Base-by-base conservation (phyloP, 2,329 filamentous ascomycete genomes). In the Scorias spongiosa region DNA sequence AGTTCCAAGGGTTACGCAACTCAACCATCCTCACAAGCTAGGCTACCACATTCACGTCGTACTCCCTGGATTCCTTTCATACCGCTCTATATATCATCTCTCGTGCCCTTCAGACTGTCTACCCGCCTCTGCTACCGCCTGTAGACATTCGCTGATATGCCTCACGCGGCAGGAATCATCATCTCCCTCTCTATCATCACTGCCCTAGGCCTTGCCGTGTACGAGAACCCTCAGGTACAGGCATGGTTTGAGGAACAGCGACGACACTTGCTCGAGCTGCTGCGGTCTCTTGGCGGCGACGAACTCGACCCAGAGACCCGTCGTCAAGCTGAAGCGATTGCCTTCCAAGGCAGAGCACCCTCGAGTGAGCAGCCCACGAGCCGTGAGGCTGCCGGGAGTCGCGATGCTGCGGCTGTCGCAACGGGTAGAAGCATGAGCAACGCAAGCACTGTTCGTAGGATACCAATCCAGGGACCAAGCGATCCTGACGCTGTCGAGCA, bases 181-280 rank as follows among this genome's bases (percentile, higher is more conserved):
- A 71, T 80, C 51, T 74, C 74, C 40, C 69, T 77, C 49, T 72
- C 72, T 38, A 67, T 80, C 36, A 64, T 80, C 44, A 70, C 79
- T 42, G 76, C 76, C 47, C 75, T 77, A 14, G 72, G 75, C 10
- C 69, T 79, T 42, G 76, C 76, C 42, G 70, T 78, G 39, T 78
- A 79, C 59, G 74, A 80, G 57, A 78, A 72, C 36, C 76, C 76
- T 1, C 71, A 79, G 55, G 67, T 80, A 46, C 68, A 74, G 58
- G 66, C 70, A 68, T 80, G 76, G 76, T 62, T 80, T 43, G 68
- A 76, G 45, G 68, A 72, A 44, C 75, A 74, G 44, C 72, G 76
- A 39, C 73, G 74, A 45, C 78, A 75, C 58, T 70, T 80, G 48
- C 74, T 74, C 15, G 58, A 76, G 46, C 70, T 75, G 11, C 59